phyloP scores from a whole-genome alignment of 2,329 filamentous ascomycete species.

The Aspergillus glaucus region DNA sequence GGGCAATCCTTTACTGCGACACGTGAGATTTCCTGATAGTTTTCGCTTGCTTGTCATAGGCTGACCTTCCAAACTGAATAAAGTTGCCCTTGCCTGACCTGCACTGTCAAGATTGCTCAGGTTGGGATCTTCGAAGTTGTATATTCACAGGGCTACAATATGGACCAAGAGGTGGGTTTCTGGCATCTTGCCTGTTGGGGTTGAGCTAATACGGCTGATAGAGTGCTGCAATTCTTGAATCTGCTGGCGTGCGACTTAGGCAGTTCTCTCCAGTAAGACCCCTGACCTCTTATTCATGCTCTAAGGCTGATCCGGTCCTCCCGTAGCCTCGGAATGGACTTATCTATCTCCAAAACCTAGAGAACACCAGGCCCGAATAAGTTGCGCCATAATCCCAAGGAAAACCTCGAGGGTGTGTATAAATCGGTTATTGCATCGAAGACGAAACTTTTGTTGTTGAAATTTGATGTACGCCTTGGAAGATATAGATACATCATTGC shows the following conservation, averaged over 20 bases:
- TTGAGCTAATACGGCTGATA: conserved; percentile 21
- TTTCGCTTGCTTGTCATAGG: neutral
- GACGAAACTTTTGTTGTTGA: too few relatives aligned
- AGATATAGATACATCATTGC: neutral
- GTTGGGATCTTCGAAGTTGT: conserved; percentile 95
- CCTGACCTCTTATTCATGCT: neutral
- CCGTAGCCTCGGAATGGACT: conserved; percentile 57
- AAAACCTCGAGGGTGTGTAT: too few relatives aligned
- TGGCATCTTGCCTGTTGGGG: neutral
- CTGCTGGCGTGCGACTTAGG: conserved; percentile 76
- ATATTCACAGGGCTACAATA: conserved; percentile 88
- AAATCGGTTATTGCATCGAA: too few relatives aligned
- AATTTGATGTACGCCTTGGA: neutral
- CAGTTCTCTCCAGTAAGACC: conserved; percentile 72
- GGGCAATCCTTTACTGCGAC: conserved; percentile 83
- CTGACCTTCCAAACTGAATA: neutral
- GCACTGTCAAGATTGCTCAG: conserved; percentile 97
- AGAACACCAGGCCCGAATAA: neutral
- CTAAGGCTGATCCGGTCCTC: neutral
- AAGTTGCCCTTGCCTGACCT: conserved; percentile 87
- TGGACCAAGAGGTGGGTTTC: conserved; percentile 63
- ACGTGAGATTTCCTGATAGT: conserved; percentile 44
- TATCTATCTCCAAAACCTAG: conserved; percentile 52
- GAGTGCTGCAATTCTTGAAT: conserved; percentile 72
- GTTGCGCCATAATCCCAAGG: too few relatives aligned